phyloP scores from a whole-genome alignment of 1,139 yeast genomes.

The Protomyces gravidus region DNA sequence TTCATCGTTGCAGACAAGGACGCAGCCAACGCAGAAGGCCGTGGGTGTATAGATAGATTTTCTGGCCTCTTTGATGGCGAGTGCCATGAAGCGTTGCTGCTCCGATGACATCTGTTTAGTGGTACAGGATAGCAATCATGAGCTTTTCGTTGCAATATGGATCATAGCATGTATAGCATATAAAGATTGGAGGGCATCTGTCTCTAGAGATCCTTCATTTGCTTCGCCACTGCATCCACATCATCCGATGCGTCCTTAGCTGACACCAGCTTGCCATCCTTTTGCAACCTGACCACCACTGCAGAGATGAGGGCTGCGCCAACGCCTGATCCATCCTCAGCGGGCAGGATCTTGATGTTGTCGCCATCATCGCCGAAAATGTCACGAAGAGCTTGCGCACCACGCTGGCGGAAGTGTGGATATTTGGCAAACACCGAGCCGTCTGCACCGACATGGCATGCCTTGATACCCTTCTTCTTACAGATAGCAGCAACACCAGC shows the following conservation, averaged over 20 bases:
- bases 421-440: constrained; percentile 93
- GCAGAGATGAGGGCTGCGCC: constrained; percentile 99
- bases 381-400: constrained; percentile 82
- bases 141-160: too few species aligned
- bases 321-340: constrained; percentile 98
- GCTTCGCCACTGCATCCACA: neutral
- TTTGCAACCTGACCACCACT: constrained; percentile 15
- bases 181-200: too few species aligned
- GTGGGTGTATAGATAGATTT: constrained; percentile 80
- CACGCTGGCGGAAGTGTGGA: constrained; percentile 86
- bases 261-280: constrained; percentile 20
- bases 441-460: constrained; percentile 92
- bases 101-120: too few species aligned
- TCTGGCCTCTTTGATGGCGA: constrained; percentile 71
- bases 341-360: constrained; percentile 78
- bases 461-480: constrained; percentile 71
- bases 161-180: too few species aligned
- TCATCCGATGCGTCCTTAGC: neutral
- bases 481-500: constrained; percentile 96
- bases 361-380: constrained; percentile 67
- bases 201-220: neutral
- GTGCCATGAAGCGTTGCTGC: constrained; percentile 46
- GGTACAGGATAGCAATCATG: too few species aligned
- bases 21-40: constrained; percentile 92
- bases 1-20: constrained; percentile 62